phyloP scores from a whole-genome alignment of 2,329 filamentous ascomycete genomes.

The Alternaria sp. region DNA sequence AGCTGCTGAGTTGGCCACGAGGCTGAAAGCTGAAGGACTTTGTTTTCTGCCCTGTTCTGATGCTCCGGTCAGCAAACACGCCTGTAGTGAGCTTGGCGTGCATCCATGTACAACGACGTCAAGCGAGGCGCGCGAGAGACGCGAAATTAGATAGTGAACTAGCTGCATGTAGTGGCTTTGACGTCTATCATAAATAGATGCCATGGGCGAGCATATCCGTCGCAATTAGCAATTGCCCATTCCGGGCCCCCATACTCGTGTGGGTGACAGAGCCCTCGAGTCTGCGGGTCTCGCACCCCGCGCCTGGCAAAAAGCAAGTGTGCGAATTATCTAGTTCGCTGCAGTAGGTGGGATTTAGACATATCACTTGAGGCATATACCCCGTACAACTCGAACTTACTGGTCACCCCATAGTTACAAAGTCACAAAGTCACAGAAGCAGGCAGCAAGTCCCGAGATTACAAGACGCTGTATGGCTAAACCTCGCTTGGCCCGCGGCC shows the following conservation, averaged over 20 bases:
- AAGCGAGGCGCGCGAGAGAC: constrained; percentile 10
- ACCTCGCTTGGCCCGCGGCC: not conserved
- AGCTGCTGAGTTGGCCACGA: constrained; percentile 8
- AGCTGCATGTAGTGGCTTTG: not conserved
- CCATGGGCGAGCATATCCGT: not conserved
- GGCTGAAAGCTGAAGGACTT: constrained; percentile 10
- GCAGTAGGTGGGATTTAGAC: not conserved
- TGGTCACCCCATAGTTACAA: not conserved
- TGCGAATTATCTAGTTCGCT: not conserved
- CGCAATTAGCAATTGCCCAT: not conserved
- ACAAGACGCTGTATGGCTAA: not conserved
- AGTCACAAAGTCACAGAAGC: not conserved
- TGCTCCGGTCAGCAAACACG: constrained; percentile 18
- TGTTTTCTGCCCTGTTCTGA: constrained; percentile 3
- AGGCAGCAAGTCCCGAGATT: not conserved
- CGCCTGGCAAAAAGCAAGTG: not conserved
- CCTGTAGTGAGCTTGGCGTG: constrained; percentile 11
- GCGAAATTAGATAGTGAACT: constrained; percentile 2
- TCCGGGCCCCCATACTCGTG: not conserved
- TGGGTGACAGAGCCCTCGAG: not conserved
- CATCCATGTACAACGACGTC: constrained; percentile 11
- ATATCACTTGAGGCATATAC: not conserved
- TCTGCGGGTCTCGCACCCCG: not conserved
- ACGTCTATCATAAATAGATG: not conserved
- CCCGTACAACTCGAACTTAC: not conserved